Conservation (phyloP, 75 land plant species). For the Gnetum montanum region DNA sequence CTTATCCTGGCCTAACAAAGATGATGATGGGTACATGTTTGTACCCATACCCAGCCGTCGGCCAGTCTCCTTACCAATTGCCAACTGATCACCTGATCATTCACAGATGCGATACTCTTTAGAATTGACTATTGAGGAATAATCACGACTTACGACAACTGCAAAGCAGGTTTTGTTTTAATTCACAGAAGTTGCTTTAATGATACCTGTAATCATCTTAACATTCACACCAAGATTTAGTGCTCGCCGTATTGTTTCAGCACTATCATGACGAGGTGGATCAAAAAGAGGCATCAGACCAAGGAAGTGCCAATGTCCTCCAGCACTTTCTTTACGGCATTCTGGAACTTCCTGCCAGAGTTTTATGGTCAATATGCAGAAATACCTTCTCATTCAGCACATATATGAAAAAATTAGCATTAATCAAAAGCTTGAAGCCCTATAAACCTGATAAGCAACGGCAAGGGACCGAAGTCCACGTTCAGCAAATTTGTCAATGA, state of each 20-base stretch:
- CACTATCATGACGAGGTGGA: slow-evolving; percentile 98
- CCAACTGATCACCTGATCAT: slow-evolving; percentile 57
- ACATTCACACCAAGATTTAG: slow-evolving; percentile 96
- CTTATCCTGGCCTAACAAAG: slow-evolving; percentile 60
- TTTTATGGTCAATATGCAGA: neutral
- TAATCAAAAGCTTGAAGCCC: neutral
- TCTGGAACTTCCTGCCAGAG: slow-evolving; percentile 89
- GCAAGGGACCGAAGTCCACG: slow-evolving; percentile 91
- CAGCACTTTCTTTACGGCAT: slow-evolving; percentile 77
- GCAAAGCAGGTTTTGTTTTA: too few relatives aligned
- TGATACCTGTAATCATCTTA: slow-evolving; percentile 90
- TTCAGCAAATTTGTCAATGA: slow-evolving; percentile 96
- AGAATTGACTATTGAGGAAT: too few relatives aligned
- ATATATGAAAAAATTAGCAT: neutral
- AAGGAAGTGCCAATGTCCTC: slow-evolving; percentile 89
- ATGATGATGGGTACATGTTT: slow-evolving; percentile 93
- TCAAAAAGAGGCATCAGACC: slow-evolving; percentile 95
- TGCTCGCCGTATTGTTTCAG: slow-evolving; percentile 89
- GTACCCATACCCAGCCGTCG: slow-evolving; percentile 92
- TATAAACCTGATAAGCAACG: slow-evolving; percentile 79
- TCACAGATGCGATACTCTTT: too few relatives aligned
- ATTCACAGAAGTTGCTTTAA: too few relatives aligned
- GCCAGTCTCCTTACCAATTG: slow-evolving; percentile 88
- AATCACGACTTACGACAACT: too few relatives aligned
- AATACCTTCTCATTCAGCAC: neutral